Evolutionary conservation across 148 eudicot species (phyloP).

Genomic region (Chenopodium album): DNA sequence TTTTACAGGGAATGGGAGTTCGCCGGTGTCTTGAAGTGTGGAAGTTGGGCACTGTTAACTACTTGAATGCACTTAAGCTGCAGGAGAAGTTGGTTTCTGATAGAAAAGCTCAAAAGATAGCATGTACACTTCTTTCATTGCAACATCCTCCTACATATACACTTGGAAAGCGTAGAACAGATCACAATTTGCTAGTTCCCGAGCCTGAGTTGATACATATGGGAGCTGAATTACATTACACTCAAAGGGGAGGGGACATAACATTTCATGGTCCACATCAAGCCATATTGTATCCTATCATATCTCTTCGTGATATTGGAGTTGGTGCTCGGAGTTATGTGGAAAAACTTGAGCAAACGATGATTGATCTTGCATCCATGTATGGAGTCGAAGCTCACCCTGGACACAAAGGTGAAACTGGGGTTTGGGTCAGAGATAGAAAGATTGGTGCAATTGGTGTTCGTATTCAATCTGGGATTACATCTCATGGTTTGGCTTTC

Average conservation of each 20-base stretch:
- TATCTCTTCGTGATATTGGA: conserved; percentile 73
- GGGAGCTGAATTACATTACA: conserved; percentile 90
- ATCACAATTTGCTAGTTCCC: conserved; percentile 66
- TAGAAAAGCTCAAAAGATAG: conserved; percentile 51
- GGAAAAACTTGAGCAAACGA: conserved; percentile 76
- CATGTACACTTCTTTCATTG: conserved; percentile 63
- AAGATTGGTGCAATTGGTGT: conserved; percentile 96
- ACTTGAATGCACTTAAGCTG: conserved; percentile 69
- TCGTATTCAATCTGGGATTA: conserved; percentile 73
- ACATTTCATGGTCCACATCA: conserved; percentile 90
- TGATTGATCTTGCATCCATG: conserved; percentile 75
- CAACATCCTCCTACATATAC: conserved; percentile 95
- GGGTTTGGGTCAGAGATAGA: conserved; percentile 84
- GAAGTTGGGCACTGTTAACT: conserved; percentile 79
- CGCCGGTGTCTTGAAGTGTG: conserved; percentile 62
- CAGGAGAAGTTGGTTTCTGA: conserved; percentile 73
- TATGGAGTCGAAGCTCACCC: conserved; percentile 66
- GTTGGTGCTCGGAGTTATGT: conserved; percentile 84
- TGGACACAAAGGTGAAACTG: conserved; percentile 68
- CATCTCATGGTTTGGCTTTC: conserved; percentile 85
- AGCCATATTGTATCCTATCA: conserved; percentile 73
- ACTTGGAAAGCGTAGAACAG: conserved; percentile 82
- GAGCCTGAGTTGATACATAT: conserved; percentile 57
- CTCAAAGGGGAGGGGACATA: conserved; percentile 86
- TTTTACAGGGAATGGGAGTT: conserved; percentile 52